Base-by-base conservation (phyloP, 73 alveolate genomes). In the Blepharisma japonicum region DNA sequence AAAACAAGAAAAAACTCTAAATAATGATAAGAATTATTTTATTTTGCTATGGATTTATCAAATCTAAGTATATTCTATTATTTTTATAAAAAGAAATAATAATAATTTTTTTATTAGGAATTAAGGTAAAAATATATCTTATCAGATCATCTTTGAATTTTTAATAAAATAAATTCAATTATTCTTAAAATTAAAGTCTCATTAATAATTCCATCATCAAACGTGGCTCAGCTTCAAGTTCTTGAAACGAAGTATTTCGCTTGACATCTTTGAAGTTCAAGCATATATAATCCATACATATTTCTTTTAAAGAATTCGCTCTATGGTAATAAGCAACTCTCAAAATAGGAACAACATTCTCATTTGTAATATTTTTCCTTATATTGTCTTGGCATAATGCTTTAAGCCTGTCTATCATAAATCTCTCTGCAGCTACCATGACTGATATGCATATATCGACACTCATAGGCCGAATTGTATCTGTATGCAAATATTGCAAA, bases 341-440 rank as follows among this genome's bases (percentile, higher is more conserved):
- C 11, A 70, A 45, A n/a, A 70, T 70, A n/a, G 56, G 66, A 45
- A 70, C 80, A 23, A 70, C 80, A 70, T 70, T 70, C 71, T 70
- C 56, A 38, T 1, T 47, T 51, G 77, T 82, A 6, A 88, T 78
- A 68, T 85, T 84, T 21, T 78, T 47, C 68, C 86, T 84, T 4
- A 85, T 71, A 11, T 89, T 68, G 47, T 86, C 77, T 68, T 79
- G 89, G 56, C 92, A 84, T 88, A 72, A 77, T 20, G 81, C 77
- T 80, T 92, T 92, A 50, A 92, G 84, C 66, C 95, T 79, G 55
- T 92, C 95, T 38, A 92, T 68, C 47, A 90, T 84, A 68, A 89
- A 92, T 55, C 82, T 74, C 61, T 91, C 97, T 8, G 97, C 95
- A 6, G 97, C 97, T 77, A 83, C 70, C 78, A 83, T 78, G 38